Base-by-base conservation (phyloP, 2,329 filamentous ascomycete species). In the Talaromyces islandicus region DNA sequence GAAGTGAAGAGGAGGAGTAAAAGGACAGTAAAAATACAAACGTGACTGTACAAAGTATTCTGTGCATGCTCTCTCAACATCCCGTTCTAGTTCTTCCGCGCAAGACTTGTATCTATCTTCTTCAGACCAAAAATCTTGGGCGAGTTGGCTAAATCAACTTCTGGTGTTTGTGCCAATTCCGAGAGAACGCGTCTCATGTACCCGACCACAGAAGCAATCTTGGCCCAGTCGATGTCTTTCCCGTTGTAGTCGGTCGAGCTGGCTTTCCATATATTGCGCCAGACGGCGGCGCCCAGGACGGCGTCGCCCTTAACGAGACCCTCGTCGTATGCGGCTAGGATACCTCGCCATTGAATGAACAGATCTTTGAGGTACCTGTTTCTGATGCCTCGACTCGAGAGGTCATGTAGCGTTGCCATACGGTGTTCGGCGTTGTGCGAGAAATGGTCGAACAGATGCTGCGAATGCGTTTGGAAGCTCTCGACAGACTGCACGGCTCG, bases 381-480 rank as follows among this genome's bases (percentile, higher is more conserved):
- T 55, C 85, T 79, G 21, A 86, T 78, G 0, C 77, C 75, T 10
- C 80, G 76, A 48, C 82, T 78, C 6, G 77, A 74, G 64, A 88
- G 78, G 25, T 76, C 76, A 66, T 80, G 77, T 17, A 78, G 66
- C 7, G 73, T 65, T 51, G 76, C 73, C 71, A 88, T 88, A 80
- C 96, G 93, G 72, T 88, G 85, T 63, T 89, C 80, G 63, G 90
- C 89, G 52, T 73, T 73, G 59, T 78, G 73, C 43, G 76, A 97
- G 81, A 95, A 97, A 75, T 97, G 92, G 77, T 99, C 92, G 53
- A 94, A 85, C 64, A 99, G 83, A 77, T 96, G 90, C 70, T 92
- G 89, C 74, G 95, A 91, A 87, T 92, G 96, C 60, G 85, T 83
- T 62, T 85, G 83, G 66, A 89, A 87, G 66, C 84, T 81, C 24